Base-by-base conservation (phyloP, 495 filamentous ascomycete species). In the Melanomma pulvis-pyrius region DNA sequence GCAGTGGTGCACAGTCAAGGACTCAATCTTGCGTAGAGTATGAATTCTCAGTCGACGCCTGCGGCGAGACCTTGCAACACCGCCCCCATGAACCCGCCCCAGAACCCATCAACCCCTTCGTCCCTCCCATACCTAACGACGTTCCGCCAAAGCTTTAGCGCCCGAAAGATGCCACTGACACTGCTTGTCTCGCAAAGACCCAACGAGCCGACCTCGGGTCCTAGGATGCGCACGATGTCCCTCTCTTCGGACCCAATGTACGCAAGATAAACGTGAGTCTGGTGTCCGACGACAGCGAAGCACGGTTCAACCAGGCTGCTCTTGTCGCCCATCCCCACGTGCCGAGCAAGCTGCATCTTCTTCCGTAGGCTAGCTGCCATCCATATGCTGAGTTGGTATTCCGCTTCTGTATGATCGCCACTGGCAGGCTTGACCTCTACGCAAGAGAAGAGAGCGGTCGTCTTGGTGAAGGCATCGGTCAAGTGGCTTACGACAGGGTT, bases 71-170 rank as follows among this genome's bases (percentile, higher is more conserved):
- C 46, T 22, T 56, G 30, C 61, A 63, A 56, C 24, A 63, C 61
- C 34, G 25, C 1, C 21, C 61, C 51, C 41, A 63, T 55, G 22
- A 63, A 63, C 8, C 50, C 61, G 46, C 61, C 51, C 61, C 61
- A 63, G 39, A 56, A 63, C 24, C 51, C 61, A 1, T 56, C 61
- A 63, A n/a, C 46, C 50, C 51, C 51, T 22, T 28, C 34, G 44
- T 56, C 61, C 34, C 49, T 55, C n/a, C 61, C 61, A 63, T 63
- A 56, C 34, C 51, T 56, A 56, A 63, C 46, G 1, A 56, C 61
- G 46, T 63, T 63, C 51, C 51, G 61, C 61, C 61, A 63, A 55
- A 63, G 49, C 61, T 30, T 63, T 34, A 63, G 36, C 32, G 49
- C 39, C 39, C 51, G 29, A 56, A 63, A 63, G 34, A 56, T 56